Conservation (phyloP, 257 asterid genomes). For the Rehmannia glutinosa region DNA sequence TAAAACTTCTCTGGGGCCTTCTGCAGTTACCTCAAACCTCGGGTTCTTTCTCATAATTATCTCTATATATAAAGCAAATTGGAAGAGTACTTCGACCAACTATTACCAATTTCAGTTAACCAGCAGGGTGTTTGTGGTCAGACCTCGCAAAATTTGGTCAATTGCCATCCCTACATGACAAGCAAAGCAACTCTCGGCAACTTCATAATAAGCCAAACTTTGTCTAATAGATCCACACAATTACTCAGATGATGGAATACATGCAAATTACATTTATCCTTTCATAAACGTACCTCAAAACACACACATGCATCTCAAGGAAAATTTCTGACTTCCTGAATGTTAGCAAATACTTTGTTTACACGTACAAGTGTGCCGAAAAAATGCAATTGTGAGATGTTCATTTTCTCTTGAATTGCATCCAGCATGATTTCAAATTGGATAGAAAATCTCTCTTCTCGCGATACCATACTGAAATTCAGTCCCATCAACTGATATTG, state of each 20-base stretch:
- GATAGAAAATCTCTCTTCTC: neutral
- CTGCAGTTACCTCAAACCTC: too few species aligned
- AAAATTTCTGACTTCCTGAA: neutral
- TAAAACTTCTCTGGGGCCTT: too few species aligned
- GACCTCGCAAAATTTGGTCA: too few species aligned
- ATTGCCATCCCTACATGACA: too few species aligned
- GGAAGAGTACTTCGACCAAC: too few species aligned
- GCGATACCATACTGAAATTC: neutral
- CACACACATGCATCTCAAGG: neutral
- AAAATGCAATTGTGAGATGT: neutral
- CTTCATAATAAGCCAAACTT: neutral
- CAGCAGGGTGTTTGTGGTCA: too few species aligned
- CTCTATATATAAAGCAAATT: too few species aligned
- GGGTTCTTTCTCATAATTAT: too few species aligned
- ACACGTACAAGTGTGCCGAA: neutral
- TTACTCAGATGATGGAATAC: neutral
- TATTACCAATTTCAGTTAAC: too few species aligned
- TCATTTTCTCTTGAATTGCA: neutral
- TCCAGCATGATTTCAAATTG: too few species aligned
- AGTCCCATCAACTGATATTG: neutral
- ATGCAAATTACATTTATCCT: neutral
- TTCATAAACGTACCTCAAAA: too few species aligned
- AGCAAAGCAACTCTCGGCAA: neutral
- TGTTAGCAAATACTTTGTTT: neutral
- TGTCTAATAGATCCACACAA: neutral